Evolutionary conservation across 106 monocot species (phyloP), one percentile per base, ranked within the genome.

Genomic region (Phalaenopsis equestris): DNA sequence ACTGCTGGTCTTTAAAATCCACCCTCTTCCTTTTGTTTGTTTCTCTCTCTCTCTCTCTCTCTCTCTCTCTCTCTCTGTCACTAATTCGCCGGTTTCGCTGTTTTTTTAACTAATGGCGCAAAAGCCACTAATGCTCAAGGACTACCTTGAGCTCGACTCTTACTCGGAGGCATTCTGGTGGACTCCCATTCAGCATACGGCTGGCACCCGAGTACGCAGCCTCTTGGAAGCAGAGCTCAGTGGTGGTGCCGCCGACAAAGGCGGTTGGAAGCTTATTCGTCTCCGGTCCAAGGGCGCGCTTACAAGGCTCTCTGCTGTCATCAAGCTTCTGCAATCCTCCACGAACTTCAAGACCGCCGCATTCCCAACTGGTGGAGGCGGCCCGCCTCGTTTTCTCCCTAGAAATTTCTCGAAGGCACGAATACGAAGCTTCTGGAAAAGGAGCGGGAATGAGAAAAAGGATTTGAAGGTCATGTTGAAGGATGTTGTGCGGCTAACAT

Each of bases 141-240:
- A 87, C 8, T 87, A 80, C 86, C 83, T 87, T 65, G 86, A 80
- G 73, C 77, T 85, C 6, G 85, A 85, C 10, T 76, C 61, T 19
- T 11, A 39, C 4, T 61, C 36, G 41, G 81, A 83, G 18, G 73
- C 77, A 39, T 48, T 19, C 38, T 57, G 83, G 5, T 73, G 72
- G 49, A 16, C 79, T 56, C 74, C 81, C 19, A 42, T 37, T 23
- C 74, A 43, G 74, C 16, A 6, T 12, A 45, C 56, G 70, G 77
- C 30, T 38, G 76, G 15, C 5, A 41, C 73, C 52, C 79, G 55
- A 74, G 57, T 86, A 65, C 86, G 86, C 75, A 23, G 52, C 68
- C 83, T 83, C 41, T 55, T 83, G 17, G 83, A 77, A 14, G 77
- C 73, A 1, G 86, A 83, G 77, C 86, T 87, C 52, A 14, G 52